Percentiles rank a stretch among this genome's conserved stretches.
Conservation (phyloP, 768 basidiomycete genomes). For the Paxillus involutus region DNA sequence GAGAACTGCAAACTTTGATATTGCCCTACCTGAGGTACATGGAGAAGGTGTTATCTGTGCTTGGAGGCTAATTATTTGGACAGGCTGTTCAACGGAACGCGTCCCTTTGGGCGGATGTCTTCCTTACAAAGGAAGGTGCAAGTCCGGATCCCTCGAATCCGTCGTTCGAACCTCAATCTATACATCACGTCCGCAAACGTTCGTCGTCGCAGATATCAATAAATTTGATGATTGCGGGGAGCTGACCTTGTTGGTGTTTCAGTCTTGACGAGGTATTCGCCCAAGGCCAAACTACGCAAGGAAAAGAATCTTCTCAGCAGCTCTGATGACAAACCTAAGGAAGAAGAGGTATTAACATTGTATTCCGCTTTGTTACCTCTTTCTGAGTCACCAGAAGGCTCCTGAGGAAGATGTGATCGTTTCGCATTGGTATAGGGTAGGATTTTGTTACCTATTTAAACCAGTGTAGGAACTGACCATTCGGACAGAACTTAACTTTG, state of each 20-base stretch:
- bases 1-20: slow-evolving; percentile 51
- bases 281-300: slow-evolving; percentile 70
- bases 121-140: slow-evolving; percentile 63
- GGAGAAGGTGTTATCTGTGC: neutral
- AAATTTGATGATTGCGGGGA: neutral
- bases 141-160: slow-evolving; percentile 62
- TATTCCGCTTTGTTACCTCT: slow-evolving; percentile 5
- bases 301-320: slow-evolving; percentile 73
- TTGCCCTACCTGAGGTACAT: slow-evolving; percentile 69
- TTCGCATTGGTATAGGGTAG: slow-evolving; percentile 82
- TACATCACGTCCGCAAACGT: slow-evolving; percentile 80
- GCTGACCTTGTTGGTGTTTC: slow-evolving; percentile 2
- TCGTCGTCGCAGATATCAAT: slow-evolving; percentile 24
- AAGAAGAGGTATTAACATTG: slow-evolving; percentile 44
- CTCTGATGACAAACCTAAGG: slow-evolving; percentile 39
- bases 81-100: slow-evolving; percentile 79
- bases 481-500: slow-evolving; percentile 76
- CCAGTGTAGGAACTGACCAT: slow-evolving; percentile 2
- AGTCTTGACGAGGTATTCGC: slow-evolving; percentile 88
- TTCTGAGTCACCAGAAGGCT: slow-evolving; percentile 16
- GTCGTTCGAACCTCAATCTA: slow-evolving; percentile 50
- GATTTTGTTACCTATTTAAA: slow-evolving; percentile 15
- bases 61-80: slow-evolving; percentile 4
- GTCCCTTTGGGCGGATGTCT: slow-evolving; percentile 82
- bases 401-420: slow-evolving; percentile 58